phyloP scores from a whole-genome alignment of 2,329 filamentous ascomycete genomes.

The Ceratocystis albifundus region DNA sequence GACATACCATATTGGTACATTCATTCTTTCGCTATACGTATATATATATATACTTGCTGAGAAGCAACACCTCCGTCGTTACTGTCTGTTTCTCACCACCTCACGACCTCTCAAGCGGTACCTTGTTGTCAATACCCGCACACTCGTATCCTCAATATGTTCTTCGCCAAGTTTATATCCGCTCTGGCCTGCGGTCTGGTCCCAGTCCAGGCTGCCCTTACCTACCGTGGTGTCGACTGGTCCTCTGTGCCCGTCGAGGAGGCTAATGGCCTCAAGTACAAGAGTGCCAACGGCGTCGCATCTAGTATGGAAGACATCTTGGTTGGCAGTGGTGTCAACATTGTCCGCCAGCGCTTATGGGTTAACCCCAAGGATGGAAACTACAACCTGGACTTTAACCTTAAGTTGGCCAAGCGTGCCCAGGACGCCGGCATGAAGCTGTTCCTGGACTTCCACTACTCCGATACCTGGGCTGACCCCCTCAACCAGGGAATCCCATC shows the following conservation, averaged over 20 bases:
- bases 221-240: constrained; percentile 58
- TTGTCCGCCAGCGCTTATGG: constrained; percentile 60
- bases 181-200: constrained; percentile 14
- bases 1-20: neutral
- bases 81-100: neutral
- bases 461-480: constrained; percentile 62
- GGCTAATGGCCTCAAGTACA: constrained; percentile 48
- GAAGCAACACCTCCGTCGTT: constrained; percentile 12
- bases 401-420: constrained; percentile 54
- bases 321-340: constrained; percentile 51
- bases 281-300: constrained; percentile 40
- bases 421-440: constrained; percentile 50
- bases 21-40: neutral
- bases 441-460: constrained; percentile 54
- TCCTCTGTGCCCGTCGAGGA: constrained; percentile 56
- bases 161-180: constrained; percentile 12
- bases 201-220: constrained; percentile 36
- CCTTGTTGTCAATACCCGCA: neutral
- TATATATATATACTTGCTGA: neutral
- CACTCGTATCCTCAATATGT: constrained; percentile 12
- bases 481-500: constrained; percentile 49
- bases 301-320: constrained; percentile 53
- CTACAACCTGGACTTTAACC: constrained; percentile 60
- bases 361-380: constrained; percentile 53
- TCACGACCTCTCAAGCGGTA: neutral